Base-by-base conservation (phyloP, 805 yeast species). In the Zygosaccharomyces bisporus region DNA sequence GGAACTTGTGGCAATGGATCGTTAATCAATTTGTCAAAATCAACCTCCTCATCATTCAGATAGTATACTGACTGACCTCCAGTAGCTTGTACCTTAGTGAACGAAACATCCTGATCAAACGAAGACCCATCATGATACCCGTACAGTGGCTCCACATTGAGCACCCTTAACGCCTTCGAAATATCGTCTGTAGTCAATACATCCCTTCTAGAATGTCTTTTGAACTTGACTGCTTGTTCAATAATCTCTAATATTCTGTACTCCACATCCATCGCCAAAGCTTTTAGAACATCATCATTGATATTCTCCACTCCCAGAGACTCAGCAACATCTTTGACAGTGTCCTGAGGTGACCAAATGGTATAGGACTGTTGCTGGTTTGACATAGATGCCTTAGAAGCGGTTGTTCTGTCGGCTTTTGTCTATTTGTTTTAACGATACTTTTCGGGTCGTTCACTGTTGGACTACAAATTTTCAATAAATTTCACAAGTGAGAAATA, bases 261-360 rank as follows among this genome's bases (percentile, higher is more conserved):
- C 68, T 93, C 99, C n/a, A 93, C 95, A 63, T 93, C 99, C 99
- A 93, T 93, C 5, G 99, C 98, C 49, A 93, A 70, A 50, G 93
- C 87, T 60, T 88, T 86, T 38, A 96, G 85, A 1, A 91, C 95
- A 48, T 95, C 99, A 43, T 91, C 98, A 24, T 87, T 86, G 38
- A 93, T 70, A 45, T 71, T 79, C 3, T 74, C 66, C 29, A 93
- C 74, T 1, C 99, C 99, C 8, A 93, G 71, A 2, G 88, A 77
- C 61, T 93, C 99, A 0, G 97, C 96, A 12, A 87, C 96, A 70
- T 93, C 99, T 58, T 83, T 85, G 21, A 95, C 96, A 0, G 99
- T 93, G 64, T 93, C 98, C 47, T 86, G 82, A 6, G 98, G 97
- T 7, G 98, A 90, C 99, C 98, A 91, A 47, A 93, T 74, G 1